Evolutionary conservation across 768 basidiomycete species (phyloP), one percentile per base, ranked within the genome.

Genomic region (Phylloporus rhodoxanthus): DNA sequence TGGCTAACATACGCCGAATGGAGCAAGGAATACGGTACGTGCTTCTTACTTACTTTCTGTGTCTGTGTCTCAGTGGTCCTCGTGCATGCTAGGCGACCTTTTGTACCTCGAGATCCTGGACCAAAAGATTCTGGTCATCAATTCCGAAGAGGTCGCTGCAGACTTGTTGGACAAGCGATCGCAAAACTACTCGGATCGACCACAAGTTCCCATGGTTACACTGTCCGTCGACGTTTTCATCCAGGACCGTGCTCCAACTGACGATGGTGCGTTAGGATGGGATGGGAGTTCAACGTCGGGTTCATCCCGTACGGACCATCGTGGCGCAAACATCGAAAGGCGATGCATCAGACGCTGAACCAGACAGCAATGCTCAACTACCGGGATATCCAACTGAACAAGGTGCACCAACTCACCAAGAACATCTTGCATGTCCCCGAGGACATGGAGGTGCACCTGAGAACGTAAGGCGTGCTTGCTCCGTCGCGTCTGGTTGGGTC

Each of bases 1-100:
- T 76, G 72, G 72, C 36, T 71, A 11, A 72, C 68, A 6, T 72
- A 70, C 42, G 60, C 69, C 8, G 66, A 68, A 34, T 75, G 75
- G 74, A 71, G 69, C 11, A 57, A 67, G 34, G 62, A 65, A 62
- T 75, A 70, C 51, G 74, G 75, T 75, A 48, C 2, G 8, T n/a
- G 8, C 4, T 15, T 1, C 14, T n/a, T n/a, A n/a, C 30, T 41
- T 28, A n/a, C 41, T 21, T 21, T 11, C 3, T 15, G 10, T 36
- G 8, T 6, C 10, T 21, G 17, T 6, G 5, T 14, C 21, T 38
- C 46, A 9, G n/a, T 26, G 20, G 20, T 28, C 7, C 21, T 45
- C 26, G 23, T 38, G 11, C 39, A n/a, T 8, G 21, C 20, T 14
- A 68, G 58, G 65, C 13, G 59, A 67, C 38, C 43, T 68, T 0